Conservation (phyloP, 108 stramenopile genomes). For the Nitzschia putrida region DNA sequence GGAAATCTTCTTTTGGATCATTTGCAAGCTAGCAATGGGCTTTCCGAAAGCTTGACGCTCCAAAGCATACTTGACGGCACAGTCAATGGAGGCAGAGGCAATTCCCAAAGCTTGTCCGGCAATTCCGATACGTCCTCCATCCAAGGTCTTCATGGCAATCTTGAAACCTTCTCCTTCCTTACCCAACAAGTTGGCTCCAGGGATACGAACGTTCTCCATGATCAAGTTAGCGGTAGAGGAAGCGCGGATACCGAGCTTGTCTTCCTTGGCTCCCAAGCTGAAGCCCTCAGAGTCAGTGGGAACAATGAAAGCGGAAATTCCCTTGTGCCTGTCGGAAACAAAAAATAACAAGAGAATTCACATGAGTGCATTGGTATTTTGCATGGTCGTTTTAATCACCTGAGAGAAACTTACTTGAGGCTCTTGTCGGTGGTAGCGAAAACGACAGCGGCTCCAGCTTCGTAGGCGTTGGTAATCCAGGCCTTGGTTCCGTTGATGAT, state of each 20-base stretch:
- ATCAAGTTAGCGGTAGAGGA: constrained; percentile 94
- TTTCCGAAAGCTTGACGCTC: constrained; percentile 94
- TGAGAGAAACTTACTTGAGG: constrained; percentile 86
- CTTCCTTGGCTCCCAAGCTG: constrained; percentile 95
- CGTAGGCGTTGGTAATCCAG: constrained; percentile 98
- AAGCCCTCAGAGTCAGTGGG: constrained; percentile 86
- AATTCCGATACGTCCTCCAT: constrained; percentile 95
- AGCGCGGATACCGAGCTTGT: constrained; percentile 96
- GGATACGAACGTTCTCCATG: constrained; percentile 90
- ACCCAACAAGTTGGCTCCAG: constrained; percentile 80
- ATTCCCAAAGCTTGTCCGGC: constrained; percentile 91
- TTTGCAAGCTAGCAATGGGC: constrained; percentile 90
- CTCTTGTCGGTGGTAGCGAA: constrained; percentile 97
- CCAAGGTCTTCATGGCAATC: constrained; percentile 97
- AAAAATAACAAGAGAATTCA: no score
- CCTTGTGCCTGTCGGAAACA: constrained; percentile 87
- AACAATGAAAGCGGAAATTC: constrained; percentile 89
- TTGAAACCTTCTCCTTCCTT: constrained; percentile 90
- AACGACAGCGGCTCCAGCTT: constrained; percentile 88
- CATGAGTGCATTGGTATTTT: no score
- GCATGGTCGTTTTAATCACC: no score
- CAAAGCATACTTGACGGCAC: constrained; percentile 92
- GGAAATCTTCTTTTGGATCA: constrained; percentile 91
- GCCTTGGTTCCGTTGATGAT: constrained; percentile 97
- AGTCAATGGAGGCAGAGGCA: constrained; percentile 92